phyloP scores from a whole-genome alignment of 2,329 filamentous ascomycete species.

The Niveomyces coronatus region DNA sequence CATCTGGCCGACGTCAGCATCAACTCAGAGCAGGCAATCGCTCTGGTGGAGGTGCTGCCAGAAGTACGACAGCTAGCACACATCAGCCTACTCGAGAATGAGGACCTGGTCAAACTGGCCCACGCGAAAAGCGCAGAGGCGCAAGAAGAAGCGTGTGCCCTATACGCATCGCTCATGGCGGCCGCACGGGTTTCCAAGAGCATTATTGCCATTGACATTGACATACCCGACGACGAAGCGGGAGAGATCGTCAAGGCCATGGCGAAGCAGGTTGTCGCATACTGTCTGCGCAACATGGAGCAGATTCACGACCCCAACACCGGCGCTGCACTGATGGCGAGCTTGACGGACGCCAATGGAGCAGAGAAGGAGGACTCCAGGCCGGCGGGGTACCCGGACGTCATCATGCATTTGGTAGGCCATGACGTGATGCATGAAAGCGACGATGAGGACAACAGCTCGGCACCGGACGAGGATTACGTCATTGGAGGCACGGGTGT shows the following conservation, averaged over 20 bases:
- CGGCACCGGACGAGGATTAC: slow-evolving; percentile 83
- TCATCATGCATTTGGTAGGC: slow-evolving; percentile 79
- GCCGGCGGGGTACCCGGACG: slow-evolving; percentile 53
- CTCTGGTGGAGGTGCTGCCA: slow-evolving; percentile 79
- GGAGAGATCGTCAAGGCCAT: slow-evolving; percentile 86
- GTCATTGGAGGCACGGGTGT: slow-evolving; percentile 93
- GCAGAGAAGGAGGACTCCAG: slow-evolving; percentile 19
- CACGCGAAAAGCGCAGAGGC: slow-evolving; percentile 65
- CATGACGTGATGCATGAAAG: slow-evolving; percentile 43
- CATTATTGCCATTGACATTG: slow-evolving; percentile 83
- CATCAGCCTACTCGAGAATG: slow-evolving; percentile 77
- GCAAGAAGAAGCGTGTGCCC: slow-evolving; percentile 87
- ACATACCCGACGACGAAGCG: slow-evolving; percentile 71
- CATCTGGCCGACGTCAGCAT: slow-evolving; percentile 80
- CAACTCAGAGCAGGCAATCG: slow-evolving; percentile 79
- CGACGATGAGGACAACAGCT: slow-evolving; percentile 51
- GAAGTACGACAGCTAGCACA: slow-evolving; percentile 76
- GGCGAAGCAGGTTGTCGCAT: slow-evolving; percentile 89
- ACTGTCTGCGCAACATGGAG: slow-evolving; percentile 87
- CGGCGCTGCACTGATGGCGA: slow-evolving; percentile 33
- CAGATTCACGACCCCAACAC: slow-evolving; percentile 58
- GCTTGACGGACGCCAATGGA: slow-evolving; percentile 27
- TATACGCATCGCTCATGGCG: slow-evolving; percentile 85
- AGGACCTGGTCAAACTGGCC: slow-evolving; percentile 58
- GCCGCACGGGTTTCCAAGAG: slow-evolving; percentile 75